A percentile compares a stretch with the other conserved stretches of the same genome.
phyloP scores from a whole-genome alignment of 176 grass and related monocot genomes.

The Bothriochloa decipiens region DNA sequence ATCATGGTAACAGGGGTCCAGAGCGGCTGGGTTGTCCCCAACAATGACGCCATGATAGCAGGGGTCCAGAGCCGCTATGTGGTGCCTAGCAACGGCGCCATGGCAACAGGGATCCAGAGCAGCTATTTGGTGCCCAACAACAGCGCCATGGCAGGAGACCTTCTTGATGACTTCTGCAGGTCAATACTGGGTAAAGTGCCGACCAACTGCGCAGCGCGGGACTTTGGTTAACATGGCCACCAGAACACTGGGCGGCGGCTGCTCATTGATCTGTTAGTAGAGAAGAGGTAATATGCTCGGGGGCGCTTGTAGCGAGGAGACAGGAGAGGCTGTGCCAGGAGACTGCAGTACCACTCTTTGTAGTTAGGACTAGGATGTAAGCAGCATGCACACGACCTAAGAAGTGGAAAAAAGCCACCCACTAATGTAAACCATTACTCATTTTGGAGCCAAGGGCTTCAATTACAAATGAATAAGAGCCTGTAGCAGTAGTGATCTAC shows the following conservation, averaged over 20 bases:
- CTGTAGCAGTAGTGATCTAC: background rate
- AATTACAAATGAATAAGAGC: background rate
- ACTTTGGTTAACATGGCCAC: background rate
- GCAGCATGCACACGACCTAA: too few species aligned
- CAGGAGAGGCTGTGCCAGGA: background rate
- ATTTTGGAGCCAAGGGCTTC: background rate
- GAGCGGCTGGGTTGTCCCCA: background rate
- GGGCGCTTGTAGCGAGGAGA: background rate
- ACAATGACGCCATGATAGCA: background rate
- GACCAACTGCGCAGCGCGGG: background rate
- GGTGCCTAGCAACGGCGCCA: background rate
- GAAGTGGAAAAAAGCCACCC: background rate
- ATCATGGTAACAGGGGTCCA: background rate
- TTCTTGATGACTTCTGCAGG: background rate
- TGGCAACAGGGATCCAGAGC: background rate
- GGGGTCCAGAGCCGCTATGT: background rate
- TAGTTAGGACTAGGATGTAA: background rate
- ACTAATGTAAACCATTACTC: background rate
- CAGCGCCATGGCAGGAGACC: background rate
- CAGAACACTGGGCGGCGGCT: background rate
- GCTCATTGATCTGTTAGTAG: background rate
- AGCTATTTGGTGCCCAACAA: background rate
- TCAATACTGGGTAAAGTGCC: background rate
- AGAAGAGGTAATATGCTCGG: too few species aligned
- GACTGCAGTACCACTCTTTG: background rate